Evolutionary conservation across 2,329 filamentous ascomycete genomes (phyloP).

Genomic region (Cucurbitaria berberidis): DNA sequence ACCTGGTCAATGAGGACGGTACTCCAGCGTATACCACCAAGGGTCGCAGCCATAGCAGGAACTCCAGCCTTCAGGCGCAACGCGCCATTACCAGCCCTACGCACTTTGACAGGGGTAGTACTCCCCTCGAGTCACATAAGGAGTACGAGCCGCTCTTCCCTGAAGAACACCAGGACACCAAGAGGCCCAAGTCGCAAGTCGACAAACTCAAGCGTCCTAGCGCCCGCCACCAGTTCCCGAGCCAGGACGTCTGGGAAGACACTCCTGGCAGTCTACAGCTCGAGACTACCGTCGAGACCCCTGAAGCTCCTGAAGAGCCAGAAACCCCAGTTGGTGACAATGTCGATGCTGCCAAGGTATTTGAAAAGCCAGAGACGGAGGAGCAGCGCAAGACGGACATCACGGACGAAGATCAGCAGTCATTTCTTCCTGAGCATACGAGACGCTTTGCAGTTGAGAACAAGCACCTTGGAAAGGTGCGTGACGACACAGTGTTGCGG

Average conservation of each 20-base stretch:
- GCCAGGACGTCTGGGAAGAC: constrained; percentile 97
- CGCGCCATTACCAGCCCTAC: constrained; percentile 36
- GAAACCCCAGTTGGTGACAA: constrained; percentile 43
- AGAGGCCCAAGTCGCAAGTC: constrained; percentile 58
- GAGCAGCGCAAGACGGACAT: constrained; percentile 55
- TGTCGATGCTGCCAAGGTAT: constrained; percentile 42
- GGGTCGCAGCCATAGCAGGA: constrained; percentile 59
- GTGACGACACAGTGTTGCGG: constrained; percentile 53
- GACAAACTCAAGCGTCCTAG: constrained; percentile 63
- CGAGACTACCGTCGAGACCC: constrained; percentile 80
- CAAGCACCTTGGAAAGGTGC: constrained; percentile 61
- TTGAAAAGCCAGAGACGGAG: constrained; percentile 58
- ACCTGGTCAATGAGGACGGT: constrained; percentile 55
- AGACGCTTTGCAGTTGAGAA: constrained; percentile 63
- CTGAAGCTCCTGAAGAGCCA: constrained; percentile 65
- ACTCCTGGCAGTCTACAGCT: constrained; percentile 83
- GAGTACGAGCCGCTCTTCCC: constrained; percentile 96
- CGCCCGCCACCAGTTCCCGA: constrained; percentile 75
- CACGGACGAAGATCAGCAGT: constrained; percentile 49
- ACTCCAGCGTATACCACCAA: constrained; percentile 55
- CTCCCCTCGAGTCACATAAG: constrained; percentile 83
- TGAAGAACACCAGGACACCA: constrained; percentile 68
- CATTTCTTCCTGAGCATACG: constrained; percentile 53
- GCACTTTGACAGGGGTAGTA: constrained; percentile 62
- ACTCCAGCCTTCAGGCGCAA: constrained; percentile 57